phyloP scores from a whole-genome alignment of 2,329 filamentous ascomycete species.

The Neobulgaria alba region DNA sequence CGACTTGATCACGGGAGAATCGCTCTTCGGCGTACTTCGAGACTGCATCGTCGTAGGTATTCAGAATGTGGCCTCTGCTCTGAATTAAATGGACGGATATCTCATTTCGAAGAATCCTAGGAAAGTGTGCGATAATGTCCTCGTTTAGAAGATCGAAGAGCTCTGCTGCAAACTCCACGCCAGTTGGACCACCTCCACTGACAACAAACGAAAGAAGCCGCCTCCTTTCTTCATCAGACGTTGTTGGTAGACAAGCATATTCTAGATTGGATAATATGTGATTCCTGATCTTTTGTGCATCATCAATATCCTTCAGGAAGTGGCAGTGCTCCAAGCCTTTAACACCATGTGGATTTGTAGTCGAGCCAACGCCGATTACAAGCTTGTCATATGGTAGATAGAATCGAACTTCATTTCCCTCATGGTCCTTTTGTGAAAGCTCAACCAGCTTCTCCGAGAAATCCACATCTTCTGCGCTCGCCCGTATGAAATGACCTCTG shows the following conservation, averaged over 20 bases:
- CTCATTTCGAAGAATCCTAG: conserved; percentile 85
- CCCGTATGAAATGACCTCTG: conserved; percentile 83
- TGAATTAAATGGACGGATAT: conserved; percentile 97
- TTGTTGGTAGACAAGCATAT: conserved; percentile 85
- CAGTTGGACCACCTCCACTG: conserved; percentile 88
- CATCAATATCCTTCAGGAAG: conserved; percentile 91
- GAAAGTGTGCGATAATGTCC: conserved; percentile 76
- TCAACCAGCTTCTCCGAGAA: conserved; percentile 90
- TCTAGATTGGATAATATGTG: conserved; percentile 85
- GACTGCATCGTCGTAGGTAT: conserved; percentile 94
- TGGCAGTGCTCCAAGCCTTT: conserved; percentile 89
- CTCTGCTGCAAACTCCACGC: conserved; percentile 95
- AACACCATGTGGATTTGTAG: conserved; percentile 91
- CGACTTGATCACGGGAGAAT: conserved; percentile 84
- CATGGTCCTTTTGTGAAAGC: conserved; percentile 61
- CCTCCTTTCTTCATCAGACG: conserved; percentile 75
- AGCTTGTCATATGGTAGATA: conserved; percentile 98
- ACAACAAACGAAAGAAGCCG: conserved; percentile 92
- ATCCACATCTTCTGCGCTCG: conserved; percentile 78
- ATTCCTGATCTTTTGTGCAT: conserved; percentile 84
- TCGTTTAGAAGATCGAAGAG: conserved; percentile 95
- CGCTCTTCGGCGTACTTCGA: conserved; percentile 87
- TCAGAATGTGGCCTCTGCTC: conserved; percentile 87
- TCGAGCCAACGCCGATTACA: conserved; percentile 82
- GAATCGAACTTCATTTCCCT: conserved; percentile 70